These are phyloP conservation scores for Fusarium incarnatum DNA, from an alignment of 2,329 filamentous ascomycete genomes.

Conservation along the genomic window DNA sequence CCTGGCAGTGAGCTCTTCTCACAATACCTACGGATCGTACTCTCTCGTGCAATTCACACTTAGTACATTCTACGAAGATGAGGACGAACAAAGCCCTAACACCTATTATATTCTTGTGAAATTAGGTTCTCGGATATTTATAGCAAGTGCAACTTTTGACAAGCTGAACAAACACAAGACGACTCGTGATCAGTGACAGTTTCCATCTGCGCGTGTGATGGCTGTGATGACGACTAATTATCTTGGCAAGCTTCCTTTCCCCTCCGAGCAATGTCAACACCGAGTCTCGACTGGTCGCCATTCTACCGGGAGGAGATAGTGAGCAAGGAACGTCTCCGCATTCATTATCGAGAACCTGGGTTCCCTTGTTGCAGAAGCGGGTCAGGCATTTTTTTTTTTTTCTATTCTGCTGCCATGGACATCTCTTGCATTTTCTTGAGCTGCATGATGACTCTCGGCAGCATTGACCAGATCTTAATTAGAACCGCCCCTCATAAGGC, in stretches of 20 bases:
- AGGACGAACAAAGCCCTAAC: background rate
- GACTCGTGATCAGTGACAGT: conserved; percentile 7
- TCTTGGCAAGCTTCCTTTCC: conserved; percentile 13
- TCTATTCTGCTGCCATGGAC: background rate
- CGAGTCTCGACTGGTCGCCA: conserved; percentile 16
- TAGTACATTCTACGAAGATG: background rate
- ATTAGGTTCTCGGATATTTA: background rate
- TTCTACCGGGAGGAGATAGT: conserved; percentile 10
- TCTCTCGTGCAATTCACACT: background rate
- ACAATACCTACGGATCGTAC: background rate
- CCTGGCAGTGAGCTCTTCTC: background rate
- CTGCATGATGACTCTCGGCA: conserved; percentile 17
- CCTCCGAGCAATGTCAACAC: conserved; percentile 7
- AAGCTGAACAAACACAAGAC: background rate
- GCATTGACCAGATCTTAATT: conserved; percentile 26
- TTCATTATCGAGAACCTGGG: background rate
- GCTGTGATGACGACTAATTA: conserved; percentile 26
- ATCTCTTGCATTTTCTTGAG: background rate
- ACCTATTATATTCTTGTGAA: background rate
- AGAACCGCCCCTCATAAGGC: conserved; percentile 17
- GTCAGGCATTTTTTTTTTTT: conserved; percentile 9
- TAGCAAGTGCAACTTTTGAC: background rate
- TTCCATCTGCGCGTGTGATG: conserved; percentile 11
- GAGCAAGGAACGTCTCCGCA: background rate
- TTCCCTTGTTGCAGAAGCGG: conserved; percentile 19